Percentiles rank a stretch among this genome's conserved stretches.
phyloP scores from a whole-genome alignment of 768 basidiomycete genomes.

The Mycena maculata region DNA sequence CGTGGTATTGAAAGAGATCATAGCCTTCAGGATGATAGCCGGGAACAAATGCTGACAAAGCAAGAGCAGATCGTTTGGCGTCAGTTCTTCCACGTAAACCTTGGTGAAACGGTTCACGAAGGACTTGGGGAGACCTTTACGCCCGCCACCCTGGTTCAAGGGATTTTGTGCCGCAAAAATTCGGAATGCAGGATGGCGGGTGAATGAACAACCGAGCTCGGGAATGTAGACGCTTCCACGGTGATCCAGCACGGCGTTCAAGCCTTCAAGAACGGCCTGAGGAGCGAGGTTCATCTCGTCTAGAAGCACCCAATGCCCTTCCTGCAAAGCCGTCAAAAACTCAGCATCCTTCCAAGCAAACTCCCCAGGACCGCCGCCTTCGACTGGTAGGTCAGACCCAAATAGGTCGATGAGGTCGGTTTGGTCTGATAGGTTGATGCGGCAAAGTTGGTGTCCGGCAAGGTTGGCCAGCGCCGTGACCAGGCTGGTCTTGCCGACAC shows the following conservation, averaged over 20 bases:
- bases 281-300: slow-evolving; percentile 99
- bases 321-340: slow-evolving; percentile 91
- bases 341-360: slow-evolving; percentile 99
- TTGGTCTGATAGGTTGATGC: slow-evolving; percentile 98
- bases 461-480: slow-evolving; percentile 87
- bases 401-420: slow-evolving; percentile 97
- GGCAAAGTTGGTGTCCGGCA: slow-evolving; percentile 81
- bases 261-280: slow-evolving; percentile 94
- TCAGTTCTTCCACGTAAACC: slow-evolving; percentile 91
- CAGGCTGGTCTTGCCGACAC: slow-evolving; percentile 97
- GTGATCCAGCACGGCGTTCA: slow-evolving; percentile 96
- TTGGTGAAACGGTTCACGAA: slow-evolving; percentile 99
- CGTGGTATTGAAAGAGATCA: slow-evolving; percentile 85
- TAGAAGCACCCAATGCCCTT: slow-evolving; percentile 97
- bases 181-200: slow-evolving; percentile 91
- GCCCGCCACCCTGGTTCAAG: slow-evolving; percentile 92
- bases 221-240: slow-evolving; percentile 95
- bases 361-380: slow-evolving; percentile 90
- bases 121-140: slow-evolving; percentile 97
- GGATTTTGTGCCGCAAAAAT: slow-evolving; percentile 99
- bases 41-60: slow-evolving; percentile 85
- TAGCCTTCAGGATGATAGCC: slow-evolving; percentile 66
- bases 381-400: slow-evolving; percentile 95
- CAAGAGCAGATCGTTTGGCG: slow-evolving; percentile 77
- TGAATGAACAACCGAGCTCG: slow-evolving; percentile 90